Conservation (phyloP, 2,329 filamentous ascomycete species). For the Xylaria sp. region DNA sequence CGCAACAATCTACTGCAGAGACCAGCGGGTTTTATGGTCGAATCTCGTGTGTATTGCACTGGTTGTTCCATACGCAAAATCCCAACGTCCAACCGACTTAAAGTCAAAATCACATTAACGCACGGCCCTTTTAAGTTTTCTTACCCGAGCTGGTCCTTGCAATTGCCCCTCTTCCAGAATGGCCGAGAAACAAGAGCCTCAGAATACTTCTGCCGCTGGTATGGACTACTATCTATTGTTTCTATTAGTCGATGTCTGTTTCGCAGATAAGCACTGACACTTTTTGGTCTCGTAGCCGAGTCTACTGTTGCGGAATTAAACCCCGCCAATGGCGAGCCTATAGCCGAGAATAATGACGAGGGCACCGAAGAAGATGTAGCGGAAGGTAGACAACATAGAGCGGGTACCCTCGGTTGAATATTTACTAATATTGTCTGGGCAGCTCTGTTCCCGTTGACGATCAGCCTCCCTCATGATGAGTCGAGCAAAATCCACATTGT, state of each 20-base stretch:
- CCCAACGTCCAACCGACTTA: slow-evolving; percentile 13
- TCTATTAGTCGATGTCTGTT: slow-evolving; percentile 1
- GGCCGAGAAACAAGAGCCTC: slow-evolving; percentile 48
- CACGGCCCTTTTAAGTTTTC: slow-evolving; percentile 33
- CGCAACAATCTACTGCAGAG: slow-evolving; percentile 26
- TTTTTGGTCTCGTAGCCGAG: slow-evolving; percentile 39
- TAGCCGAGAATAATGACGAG: slow-evolving; percentile 41
- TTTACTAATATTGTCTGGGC: slow-evolving; percentile 34
- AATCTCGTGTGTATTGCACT: slow-evolving; percentile 40
- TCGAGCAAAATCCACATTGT: slow-evolving; percentile 85
- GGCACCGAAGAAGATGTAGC: slow-evolving; percentile 44
- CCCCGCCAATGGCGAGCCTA: slow-evolving; percentile 43
- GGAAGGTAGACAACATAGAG: slow-evolving; percentile 43
- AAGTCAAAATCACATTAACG: slow-evolving; percentile 30
- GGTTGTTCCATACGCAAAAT: slow-evolving; percentile 35
- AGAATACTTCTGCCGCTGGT: slow-evolving; percentile 40
- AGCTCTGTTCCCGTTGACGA: slow-evolving; percentile 72
- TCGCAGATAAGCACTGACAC: slow-evolving; percentile 28
- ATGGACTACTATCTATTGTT: slow-evolving; percentile 27
- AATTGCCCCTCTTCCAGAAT: slow-evolving; percentile 42
- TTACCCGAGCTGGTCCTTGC: slow-evolving; percentile 28
- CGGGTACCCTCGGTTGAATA: not conserved
- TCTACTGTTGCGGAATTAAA: slow-evolving; percentile 41
- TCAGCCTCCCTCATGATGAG: slow-evolving; percentile 84
- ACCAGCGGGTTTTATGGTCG: slow-evolving; percentile 36